These are phyloP conservation scores for Rhizophagus sp. DNA, from an alignment of 192 early-diverging fungal species.

Conservation along the genomic window DNA sequence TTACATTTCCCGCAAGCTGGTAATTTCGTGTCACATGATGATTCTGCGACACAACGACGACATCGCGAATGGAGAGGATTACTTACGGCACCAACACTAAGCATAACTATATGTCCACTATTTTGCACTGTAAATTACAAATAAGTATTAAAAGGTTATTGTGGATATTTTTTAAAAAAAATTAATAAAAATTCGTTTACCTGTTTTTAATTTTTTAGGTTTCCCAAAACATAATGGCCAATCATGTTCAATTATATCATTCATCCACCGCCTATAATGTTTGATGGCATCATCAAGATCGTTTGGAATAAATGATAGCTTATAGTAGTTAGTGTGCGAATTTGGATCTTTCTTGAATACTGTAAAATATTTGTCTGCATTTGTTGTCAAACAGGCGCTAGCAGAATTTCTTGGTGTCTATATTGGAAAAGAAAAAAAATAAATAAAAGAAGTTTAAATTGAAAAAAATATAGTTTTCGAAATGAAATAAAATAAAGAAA, in stretches of 20 bases:
- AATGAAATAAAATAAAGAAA: background rate
- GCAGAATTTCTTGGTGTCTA: conserved; percentile 81
- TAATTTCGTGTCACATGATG: conserved; percentile 26
- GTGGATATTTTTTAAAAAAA: too few species aligned
- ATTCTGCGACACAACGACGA: conserved; percentile 18
- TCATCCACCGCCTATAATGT: conserved; percentile 76
- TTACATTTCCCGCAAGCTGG: conserved; percentile 26
- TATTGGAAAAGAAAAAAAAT: conserved; percentile 8
- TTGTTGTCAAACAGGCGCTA: conserved; percentile 74
- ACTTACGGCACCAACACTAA: conserved; percentile 26
- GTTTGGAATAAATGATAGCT: conserved; percentile 77
- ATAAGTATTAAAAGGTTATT: background rate
- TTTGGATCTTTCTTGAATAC: conserved; percentile 66
- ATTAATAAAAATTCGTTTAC: background rate
- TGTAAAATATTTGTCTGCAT: conserved; percentile 74
- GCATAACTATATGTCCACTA: conserved; percentile 1
- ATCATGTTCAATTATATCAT: conserved; percentile 66
- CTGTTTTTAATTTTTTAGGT: conserved; percentile 37
- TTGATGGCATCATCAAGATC: conserved; percentile 71
- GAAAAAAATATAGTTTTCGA: background rate
- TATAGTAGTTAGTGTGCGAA: conserved; percentile 70
- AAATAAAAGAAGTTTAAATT: background rate
- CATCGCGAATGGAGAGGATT: conserved; percentile 21
- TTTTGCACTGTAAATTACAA: conserved; percentile 8
- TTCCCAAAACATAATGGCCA: conserved; percentile 87